Base-by-base conservation (phyloP, 176 grass and related monocot species). In the Puccinellia tenuiflora region DNA sequence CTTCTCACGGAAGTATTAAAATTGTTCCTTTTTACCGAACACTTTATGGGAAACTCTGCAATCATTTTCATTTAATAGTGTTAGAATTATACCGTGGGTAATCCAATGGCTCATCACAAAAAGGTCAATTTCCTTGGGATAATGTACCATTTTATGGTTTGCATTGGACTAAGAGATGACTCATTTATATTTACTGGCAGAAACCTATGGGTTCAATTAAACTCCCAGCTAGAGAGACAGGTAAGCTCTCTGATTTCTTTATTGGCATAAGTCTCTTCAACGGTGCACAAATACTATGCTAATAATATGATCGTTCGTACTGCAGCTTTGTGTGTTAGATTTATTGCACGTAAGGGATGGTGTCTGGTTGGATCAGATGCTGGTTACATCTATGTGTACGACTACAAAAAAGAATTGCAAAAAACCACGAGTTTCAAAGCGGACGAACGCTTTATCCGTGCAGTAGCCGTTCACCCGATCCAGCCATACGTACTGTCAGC, bases 181-280 rank as follows among this genome's bases (percentile, higher is more conserved):
- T 39, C 34, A 5, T 22, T 13, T 3, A 0, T 68, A 10, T 38
- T n/a, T 67, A n/a, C 33, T 38, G 1, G 33, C 64, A 67, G 64
- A 12, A 38, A 67, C 0, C 4, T 9, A 10, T 37, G 1, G 63
- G 31, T 67, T n/a, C 1, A 0, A n/a, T n/a, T 21, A 5, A 9
- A 17, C 3, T 10, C 29, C 3, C 0, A 16, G 1, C 1, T 0
- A 0, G 0, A 9, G 0, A 0, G 13, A 1, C 12, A 60, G 56
- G 56, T 13, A 60, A 60, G 24, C 10, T 29, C 4, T 60, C 56
- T 26, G 2, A 60, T 25, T 13, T 46, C 10, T 2, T 28, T 28
- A 7, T 60, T 28, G 15, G 5, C 4, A 15, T 28, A 15, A 28
- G 12, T 60, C 28, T 60, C 56, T 60, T 60, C 24, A 4, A 60